Evolutionary conservation across 805 yeast species (phyloP), one percentile per base, ranked within the genome.

Genomic region (Kodamaea kaohsiungensis): DNA sequence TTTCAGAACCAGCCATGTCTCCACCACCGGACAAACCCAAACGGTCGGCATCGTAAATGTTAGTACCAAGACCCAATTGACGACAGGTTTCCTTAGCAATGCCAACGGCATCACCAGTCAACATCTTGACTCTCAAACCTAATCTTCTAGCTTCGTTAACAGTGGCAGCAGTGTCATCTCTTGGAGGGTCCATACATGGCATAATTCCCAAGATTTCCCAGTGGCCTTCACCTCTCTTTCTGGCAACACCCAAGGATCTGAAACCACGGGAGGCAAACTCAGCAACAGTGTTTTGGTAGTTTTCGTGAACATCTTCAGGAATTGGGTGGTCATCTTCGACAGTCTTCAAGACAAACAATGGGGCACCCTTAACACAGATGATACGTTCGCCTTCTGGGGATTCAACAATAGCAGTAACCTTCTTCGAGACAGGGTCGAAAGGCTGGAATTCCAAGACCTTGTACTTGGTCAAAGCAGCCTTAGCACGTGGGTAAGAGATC

Each of bases 181-280:
- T 89, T 80, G 97, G 97, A 71, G 97, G 97, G 80, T 91, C 97
- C 92, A 89, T 88, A 81, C 96, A 91, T 77, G 97, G 97, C 97
- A 91, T 91, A 76, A 91, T 92, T 76, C 97, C 97, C 71, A 91
- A 81, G 67, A 91, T 91, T 81, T 91, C 97, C 97, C 97, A 91
- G 86, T 89, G 96, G 69, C 96, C 96, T 79, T 90, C 96, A 79
- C 96, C 97, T 83, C 96, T 87, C 90, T 90, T 90, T 85, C 97
- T 89, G 63, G 97, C 97, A 81, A 91, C 97, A 87, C 97, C 97
- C 74, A 91, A 83, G 70, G 97, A 91, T 80, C 97, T 85, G 93
- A 90, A 91, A 85, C 97, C 97, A 86, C 97, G 88, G 68, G 96
- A 87, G 72, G 97, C 97, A 75, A 91, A 90, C 81, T 91, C 97